Evolutionary conservation across 768 basidiomycete species (phyloP).

Genomic region (Pleurotus citrinopileatus): DNA sequence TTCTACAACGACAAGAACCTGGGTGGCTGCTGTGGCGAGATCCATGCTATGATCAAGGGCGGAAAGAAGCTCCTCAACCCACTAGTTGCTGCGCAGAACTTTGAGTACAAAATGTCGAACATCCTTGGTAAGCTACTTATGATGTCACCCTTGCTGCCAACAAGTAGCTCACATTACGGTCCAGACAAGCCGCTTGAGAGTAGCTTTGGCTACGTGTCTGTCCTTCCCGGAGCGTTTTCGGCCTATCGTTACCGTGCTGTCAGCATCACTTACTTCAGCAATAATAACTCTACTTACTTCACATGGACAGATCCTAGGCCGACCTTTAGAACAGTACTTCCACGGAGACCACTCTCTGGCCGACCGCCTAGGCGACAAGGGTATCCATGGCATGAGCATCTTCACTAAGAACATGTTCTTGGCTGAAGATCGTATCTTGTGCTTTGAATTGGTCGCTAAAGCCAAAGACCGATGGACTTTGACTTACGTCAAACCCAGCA

Average conservation of each 20-base stretch:
- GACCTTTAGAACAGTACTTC: constrained; percentile 84
- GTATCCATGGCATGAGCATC: constrained; percentile 95
- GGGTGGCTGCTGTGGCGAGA: constrained; percentile 88
- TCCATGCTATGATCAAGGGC: constrained; percentile 93
- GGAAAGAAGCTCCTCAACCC: constrained; percentile 90
- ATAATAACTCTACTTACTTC: neutral
- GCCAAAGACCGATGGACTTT: constrained; percentile 64
- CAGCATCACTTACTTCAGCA: neutral
- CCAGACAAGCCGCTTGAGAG: constrained; percentile 92
- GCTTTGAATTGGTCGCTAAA: constrained; percentile 79
- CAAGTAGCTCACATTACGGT: neutral
- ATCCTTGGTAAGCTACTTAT: constrained; percentile 59
- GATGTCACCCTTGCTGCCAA: neutral
- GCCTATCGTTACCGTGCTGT: constrained; percentile 87
- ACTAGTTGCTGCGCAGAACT: constrained; percentile 93
- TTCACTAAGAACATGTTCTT: constrained; percentile 87
- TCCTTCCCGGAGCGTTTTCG: constrained; percentile 94
- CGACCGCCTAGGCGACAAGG: constrained; percentile 88
- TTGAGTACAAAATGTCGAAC: constrained; percentile 98
- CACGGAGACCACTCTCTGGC: constrained; percentile 88
- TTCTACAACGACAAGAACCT: constrained; percentile 77
- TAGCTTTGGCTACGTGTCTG: constrained; percentile 93
- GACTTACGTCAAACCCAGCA: constrained; percentile 77
- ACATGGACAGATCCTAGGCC: constrained; percentile 63
- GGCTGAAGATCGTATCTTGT: constrained; percentile 53